Conservation (phyloP, 768 basidiomycete species). For the Suillus fuscotomentosus region DNA sequence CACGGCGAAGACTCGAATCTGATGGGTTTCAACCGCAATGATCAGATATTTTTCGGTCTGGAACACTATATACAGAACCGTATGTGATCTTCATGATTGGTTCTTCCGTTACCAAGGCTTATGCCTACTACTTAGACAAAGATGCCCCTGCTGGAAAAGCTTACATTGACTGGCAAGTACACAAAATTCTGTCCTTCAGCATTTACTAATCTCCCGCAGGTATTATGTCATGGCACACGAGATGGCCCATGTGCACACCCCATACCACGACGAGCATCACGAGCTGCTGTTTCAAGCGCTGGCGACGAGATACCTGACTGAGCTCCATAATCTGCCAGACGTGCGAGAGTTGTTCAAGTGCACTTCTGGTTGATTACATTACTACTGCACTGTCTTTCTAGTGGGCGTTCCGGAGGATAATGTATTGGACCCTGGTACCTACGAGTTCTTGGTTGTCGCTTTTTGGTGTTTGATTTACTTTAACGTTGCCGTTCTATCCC, state of each 20-base stretch:
- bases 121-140: background rate
- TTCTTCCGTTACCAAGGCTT: background rate
- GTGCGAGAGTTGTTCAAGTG: background rate
- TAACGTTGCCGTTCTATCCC: background rate
- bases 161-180: background rate
- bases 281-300: slow-evolving; percentile 15
- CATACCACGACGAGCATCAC: slow-evolving; percentile 27
- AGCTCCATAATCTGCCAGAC: background rate
- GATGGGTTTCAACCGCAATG: slow-evolving; percentile 20
- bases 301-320: background rate
- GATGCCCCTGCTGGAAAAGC: background rate
- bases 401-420: background rate
- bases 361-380: background rate
- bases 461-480: background rate
- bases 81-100: slow-evolving; percentile 2
- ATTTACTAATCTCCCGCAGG: slow-evolving; percentile 11
- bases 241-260: slow-evolving; percentile 22
- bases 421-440: background rate
- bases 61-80: slow-evolving; percentile 13
- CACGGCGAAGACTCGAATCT: slow-evolving; percentile 7
- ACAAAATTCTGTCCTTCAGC: background rate
- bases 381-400: background rate
- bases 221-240: slow-evolving; percentile 29
- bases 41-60: slow-evolving; percentile 14
- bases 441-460: background rate